Percentiles rank a stretch among this genome's conserved stretches.
Evolutionary conservation across 805 yeast genomes (phyloP).

Genomic region (Yarrowia sp.): DNA sequence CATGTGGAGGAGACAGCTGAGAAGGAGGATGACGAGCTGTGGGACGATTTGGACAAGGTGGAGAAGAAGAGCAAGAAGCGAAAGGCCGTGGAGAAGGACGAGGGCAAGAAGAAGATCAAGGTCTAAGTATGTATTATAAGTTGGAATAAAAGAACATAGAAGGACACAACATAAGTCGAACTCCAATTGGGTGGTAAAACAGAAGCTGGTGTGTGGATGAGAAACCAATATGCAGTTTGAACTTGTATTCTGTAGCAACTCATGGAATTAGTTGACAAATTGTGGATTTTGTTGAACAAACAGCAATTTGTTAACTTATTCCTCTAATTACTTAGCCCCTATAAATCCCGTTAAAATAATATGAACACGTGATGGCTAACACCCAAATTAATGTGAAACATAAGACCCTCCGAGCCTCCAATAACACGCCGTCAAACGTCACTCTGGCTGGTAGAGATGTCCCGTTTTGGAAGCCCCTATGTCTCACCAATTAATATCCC

Average conservation of each 20-base stretch:
- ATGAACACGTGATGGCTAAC: too few species aligned
- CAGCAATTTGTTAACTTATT: too few species aligned
- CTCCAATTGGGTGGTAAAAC: too few species aligned
- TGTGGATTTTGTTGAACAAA: too few species aligned
- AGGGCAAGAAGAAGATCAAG: slow-evolving; percentile 12
- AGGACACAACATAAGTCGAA: not conserved
- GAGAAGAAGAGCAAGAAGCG: slow-evolving; percentile 16
- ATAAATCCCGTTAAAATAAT: too few species aligned
- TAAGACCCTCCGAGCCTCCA: too few species aligned
- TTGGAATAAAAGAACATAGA: not conserved
- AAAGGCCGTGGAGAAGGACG: not conserved
- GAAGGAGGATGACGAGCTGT: slow-evolving; percentile 42
- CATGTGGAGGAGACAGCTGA: slow-evolving; percentile 31
- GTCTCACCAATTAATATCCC: not conserved
- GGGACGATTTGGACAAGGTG: slow-evolving; percentile 40
- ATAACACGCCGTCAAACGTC: not conserved
- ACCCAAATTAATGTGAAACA: too few species aligned
- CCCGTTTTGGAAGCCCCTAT: not conserved
- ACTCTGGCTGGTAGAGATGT: not conserved
- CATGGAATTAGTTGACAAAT: too few species aligned
- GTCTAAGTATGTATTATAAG: slow-evolving; percentile 3
- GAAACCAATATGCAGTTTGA: too few species aligned
- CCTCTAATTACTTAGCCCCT: too few species aligned
- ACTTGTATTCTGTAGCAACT: too few species aligned
- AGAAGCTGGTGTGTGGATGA: too few species aligned